Evolutionary conservation across 306 rosid genomes (phyloP), one percentile per base, ranked within the genome.

Genomic region (Astragalus glycyphyllos): DNA sequence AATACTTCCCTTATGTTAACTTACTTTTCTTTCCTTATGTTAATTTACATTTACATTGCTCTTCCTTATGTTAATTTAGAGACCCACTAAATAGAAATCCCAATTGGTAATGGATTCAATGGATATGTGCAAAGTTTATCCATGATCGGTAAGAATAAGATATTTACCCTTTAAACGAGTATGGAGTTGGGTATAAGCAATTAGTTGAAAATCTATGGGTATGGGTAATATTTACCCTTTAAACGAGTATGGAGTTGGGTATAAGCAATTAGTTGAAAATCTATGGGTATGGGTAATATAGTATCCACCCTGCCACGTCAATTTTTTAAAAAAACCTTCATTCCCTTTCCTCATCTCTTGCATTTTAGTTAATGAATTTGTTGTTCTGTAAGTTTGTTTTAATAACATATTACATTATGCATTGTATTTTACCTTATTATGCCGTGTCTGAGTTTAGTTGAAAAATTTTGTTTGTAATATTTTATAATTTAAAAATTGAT

Each of bases 1-100:
- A 14, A 31, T 63, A 76, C 37, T 73, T 61, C 45, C 59, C 68
- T 44, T 59, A 32, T 74, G 26, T 58, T 58, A 38, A 59, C 42
- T 20, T 42, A 41, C 5, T 7, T 4, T 50, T 7, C 29, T 50
- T 50, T 50, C 31, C 68, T 47, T 59, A 31, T 73, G 26, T 58
- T 58, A 38, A 59, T 62, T 11, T 42, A 41, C 5, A 59, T 62
- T 11, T 42, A 41, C 5, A 16, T 4, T 50, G 17, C 29, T 50
- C 16, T 50, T 50, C 31, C 68, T 42, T 59, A 31, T 73, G 26
- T 58, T 58, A 37, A 37, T 5, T 6, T 37, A 37, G 14, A 15
- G 34, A 4, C 32, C 9, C 20, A 17, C 4, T 15, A 40, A 37
- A 16, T 60, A 60, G 32, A 16, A 10, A 61, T 7, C 1, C 3